Base-by-base conservation (phyloP, 1,284 basidiomycete species). In the Apiotrichum mycotoxinovorans region DNA sequence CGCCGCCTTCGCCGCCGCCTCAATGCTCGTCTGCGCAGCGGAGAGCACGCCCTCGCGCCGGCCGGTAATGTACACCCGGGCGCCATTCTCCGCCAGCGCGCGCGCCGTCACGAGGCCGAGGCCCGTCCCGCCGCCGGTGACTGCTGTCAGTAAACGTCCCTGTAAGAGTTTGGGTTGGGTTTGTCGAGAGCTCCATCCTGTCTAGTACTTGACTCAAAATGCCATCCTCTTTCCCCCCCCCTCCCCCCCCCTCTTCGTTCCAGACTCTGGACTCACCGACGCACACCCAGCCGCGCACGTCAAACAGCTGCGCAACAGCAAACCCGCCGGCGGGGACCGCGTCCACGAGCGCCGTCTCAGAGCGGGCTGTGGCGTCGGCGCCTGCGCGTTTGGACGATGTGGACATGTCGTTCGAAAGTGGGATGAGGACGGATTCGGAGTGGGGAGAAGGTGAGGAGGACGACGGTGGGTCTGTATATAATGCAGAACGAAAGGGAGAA, bases 41-140 rank as follows among this genome's bases (percentile, higher is more conserved):
- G 72, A 61, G 26, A 77, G 61, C 1, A 71, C 65, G 14, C 77
- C 75, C 18, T 60, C 53, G 14, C 77, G 62, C 26, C 77, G 62
- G 11, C 75, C 75, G 17, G 71, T 72, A 63, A 77, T 77, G 61
- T 73, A 75, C n/a, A 78, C 77, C 48, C 66, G 70, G 17, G 73
- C 72, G n/a, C 77, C 77, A 58, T 78, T 78, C 56, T 67, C 64
- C 4, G 68, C 71, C 35, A 74, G 72, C 0, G 73, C 70, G 18
- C 66, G 65, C 8, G 73, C 69, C 20, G 73, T 70, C 15, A 69
- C 67, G 64, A 58, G 38, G 15, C 70, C 69, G 10, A 71, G 59
- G 27, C 71, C 71, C 2, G 69, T 71, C 18, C 70, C 71, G 34
- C 70, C 70, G 41, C 69, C 71, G 4, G 71, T 69, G 9, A 71